Conservation (phyloP, 2,329 filamentous ascomycete species). For the Colletotrichum sublineola region DNA sequence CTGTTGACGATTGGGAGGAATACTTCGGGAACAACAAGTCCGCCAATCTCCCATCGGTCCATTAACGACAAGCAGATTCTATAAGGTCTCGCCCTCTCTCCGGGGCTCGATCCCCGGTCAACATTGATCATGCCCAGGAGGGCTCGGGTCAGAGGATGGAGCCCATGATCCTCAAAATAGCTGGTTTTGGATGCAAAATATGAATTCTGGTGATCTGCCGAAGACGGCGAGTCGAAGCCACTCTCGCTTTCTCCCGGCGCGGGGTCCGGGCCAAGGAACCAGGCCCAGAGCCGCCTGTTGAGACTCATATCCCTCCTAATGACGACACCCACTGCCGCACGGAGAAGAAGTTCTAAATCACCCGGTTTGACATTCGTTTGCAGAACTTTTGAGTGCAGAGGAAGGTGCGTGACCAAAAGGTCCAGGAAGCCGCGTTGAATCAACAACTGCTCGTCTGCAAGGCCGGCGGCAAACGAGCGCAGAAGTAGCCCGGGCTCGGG, state of each 20-base stretch:
- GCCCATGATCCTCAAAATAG: slow-evolving; percentile 87
- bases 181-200: slow-evolving; percentile 72
- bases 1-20: slow-evolving; percentile 89
- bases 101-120: slow-evolving; percentile 62
- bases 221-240: slow-evolving; percentile 59
- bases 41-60: slow-evolving; percentile 98
- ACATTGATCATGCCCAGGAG: slow-evolving; percentile 81
- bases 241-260: slow-evolving; percentile 62
- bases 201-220: slow-evolving; percentile 58
- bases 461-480: slow-evolving; percentile 90
- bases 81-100: slow-evolving; percentile 85
- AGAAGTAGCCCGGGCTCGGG: slow-evolving; percentile 93
- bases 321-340: slow-evolving; percentile 88
- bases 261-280: slow-evolving; percentile 88
- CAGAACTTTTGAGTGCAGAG: slow-evolving; percentile 84
- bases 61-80: slow-evolving; percentile 94
- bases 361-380: slow-evolving; percentile 78
- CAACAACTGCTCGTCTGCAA: slow-evolving; percentile 88
- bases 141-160: slow-evolving; percentile 79
- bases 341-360: slow-evolving; percentile 85
- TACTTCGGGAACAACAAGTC: slow-evolving; percentile 86
- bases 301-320: slow-evolving; percentile 95
- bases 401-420: slow-evolving; percentile 89
- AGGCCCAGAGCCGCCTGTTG: slow-evolving; percentile 94
- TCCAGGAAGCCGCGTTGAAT: slow-evolving; percentile 96